These are phyloP conservation scores for Xylaria sp. DNA, from an alignment of 2,329 filamentous ascomycete genomes.

Conservation along the genomic window DNA sequence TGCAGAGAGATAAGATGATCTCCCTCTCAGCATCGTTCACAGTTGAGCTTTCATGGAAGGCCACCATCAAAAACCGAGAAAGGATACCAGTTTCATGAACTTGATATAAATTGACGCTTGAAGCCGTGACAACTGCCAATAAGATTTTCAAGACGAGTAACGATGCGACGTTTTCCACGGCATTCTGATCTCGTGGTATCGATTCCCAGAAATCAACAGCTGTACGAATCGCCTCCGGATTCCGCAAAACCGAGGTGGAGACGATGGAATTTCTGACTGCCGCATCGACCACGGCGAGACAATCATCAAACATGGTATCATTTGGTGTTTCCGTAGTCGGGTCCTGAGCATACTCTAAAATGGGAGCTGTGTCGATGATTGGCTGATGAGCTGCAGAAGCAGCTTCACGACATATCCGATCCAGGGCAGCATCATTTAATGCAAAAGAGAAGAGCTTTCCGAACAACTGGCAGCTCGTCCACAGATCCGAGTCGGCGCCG, in stretches of 20 bases:
- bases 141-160: constrained; percentile 74
- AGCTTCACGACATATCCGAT: constrained; percentile 69
- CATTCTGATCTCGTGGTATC: constrained; percentile 60
- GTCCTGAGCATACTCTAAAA: constrained; percentile 38
- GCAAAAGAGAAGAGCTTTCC: constrained; percentile 84
- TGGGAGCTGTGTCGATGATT: constrained; percentile 22
- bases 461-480: constrained; percentile 78
- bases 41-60: constrained; percentile 63
- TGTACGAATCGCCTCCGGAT: constrained; percentile 70
- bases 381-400: constrained; percentile 33
- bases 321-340: constrained; percentile 36
- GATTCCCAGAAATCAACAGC: constrained; percentile 73
- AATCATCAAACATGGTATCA: constrained; percentile 39
- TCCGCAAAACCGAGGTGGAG: constrained; percentile 63
- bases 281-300: constrained; percentile 46
- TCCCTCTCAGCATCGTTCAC: constrained; percentile 66
- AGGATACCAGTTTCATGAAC: constrained; percentile 79
- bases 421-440: constrained; percentile 79
- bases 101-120: constrained; percentile 74
- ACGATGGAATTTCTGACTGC: constrained; percentile 62
- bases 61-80: constrained; percentile 71
- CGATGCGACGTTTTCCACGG: constrained; percentile 63
- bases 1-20: constrained; percentile 73
- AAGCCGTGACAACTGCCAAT: constrained; percentile 65
- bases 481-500: constrained; percentile 72